Conservation (phyloP, 1,284 basidiomycete genomes). For the Meira nashicola region DNA sequence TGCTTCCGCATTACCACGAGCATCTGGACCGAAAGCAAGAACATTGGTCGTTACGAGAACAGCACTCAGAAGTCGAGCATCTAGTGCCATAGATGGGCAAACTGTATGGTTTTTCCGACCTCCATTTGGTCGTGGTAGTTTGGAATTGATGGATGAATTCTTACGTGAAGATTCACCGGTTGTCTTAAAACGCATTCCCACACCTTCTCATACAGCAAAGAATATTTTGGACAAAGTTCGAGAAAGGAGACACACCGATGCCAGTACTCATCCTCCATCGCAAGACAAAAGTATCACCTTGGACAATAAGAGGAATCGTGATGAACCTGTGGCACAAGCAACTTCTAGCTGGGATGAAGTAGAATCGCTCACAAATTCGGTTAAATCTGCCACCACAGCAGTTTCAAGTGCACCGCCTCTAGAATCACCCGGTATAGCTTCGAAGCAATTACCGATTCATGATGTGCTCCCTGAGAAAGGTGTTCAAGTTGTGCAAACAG, state of each 20-base stretch:
- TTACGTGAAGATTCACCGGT: slow-evolving; percentile 24
- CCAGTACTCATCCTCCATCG: background rate
- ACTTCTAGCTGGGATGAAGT: background rate
- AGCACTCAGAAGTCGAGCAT: slow-evolving; percentile 4
- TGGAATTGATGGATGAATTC: slow-evolving; percentile 27
- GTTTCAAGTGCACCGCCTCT: background rate
- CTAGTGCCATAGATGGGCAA: background rate
- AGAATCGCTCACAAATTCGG: background rate
- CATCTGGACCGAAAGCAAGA: slow-evolving; percentile 6
- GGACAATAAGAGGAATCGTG: background rate
- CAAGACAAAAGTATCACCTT: background rate
- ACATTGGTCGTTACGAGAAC: slow-evolving; percentile 14
- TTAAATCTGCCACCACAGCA: background rate
- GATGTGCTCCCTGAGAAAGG: background rate
- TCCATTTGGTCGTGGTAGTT: slow-evolving; percentile 31
- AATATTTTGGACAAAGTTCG: background rate
- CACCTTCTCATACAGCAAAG: slow-evolving; percentile 5
- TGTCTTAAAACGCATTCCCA: slow-evolving; percentile 12
- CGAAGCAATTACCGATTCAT: too few relatives aligned
- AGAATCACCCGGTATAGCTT: too few relatives aligned
- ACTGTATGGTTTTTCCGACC: slow-evolving; percentile 18
- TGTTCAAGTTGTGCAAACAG: background rate
- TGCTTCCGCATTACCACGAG: background rate
- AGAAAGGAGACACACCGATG: background rate
- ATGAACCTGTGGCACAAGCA: background rate